phyloP scores from a whole-genome alignment of 495 filamentous ascomycete genomes.

The Entonaema liquescens region DNA sequence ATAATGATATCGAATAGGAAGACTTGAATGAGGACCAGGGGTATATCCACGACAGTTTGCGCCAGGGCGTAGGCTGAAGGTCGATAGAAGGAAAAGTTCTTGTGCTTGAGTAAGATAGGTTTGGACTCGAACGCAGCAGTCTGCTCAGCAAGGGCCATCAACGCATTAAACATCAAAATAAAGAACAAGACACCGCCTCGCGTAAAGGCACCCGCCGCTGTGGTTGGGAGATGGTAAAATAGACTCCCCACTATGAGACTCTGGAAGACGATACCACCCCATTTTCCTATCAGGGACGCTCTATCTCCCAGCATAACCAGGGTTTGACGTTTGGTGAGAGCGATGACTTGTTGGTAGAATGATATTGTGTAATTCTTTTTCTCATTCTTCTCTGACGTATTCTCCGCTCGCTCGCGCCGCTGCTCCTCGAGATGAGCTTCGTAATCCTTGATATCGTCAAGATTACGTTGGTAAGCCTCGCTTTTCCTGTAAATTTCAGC shows the following conservation, averaged over 20 bases:
- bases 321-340: constrained; percentile 73
- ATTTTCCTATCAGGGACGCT: constrained; percentile 66
- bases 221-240: constrained; percentile 75
- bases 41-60: constrained; percentile 78
- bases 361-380: constrained; percentile 74
- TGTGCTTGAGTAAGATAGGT: constrained; percentile 83
- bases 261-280: constrained; percentile 63
- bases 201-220: constrained; percentile 62
- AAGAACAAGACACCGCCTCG: constrained; percentile 72
- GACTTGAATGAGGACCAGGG: constrained; percentile 74
- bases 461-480: constrained; percentile 54
- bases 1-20: constrained; percentile 77
- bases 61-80: constrained; percentile 82
- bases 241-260: constrained; percentile 79
- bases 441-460: constrained; percentile 59
- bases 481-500: constrained; percentile 68
- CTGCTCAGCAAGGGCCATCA: constrained; percentile 80
- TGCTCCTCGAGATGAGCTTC: constrained; percentile 47
- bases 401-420: constrained; percentile 54
- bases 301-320: constrained; percentile 60
- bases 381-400: constrained; percentile 59
- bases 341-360: constrained; percentile 72
- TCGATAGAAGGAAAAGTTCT: constrained; percentile 84
- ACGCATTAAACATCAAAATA: constrained; percentile 80
- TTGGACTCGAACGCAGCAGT: constrained; percentile 73